Base-by-base conservation (phyloP, 228 moss, liverwort and hornwort species). In the Sphagnum fallax region DNA sequence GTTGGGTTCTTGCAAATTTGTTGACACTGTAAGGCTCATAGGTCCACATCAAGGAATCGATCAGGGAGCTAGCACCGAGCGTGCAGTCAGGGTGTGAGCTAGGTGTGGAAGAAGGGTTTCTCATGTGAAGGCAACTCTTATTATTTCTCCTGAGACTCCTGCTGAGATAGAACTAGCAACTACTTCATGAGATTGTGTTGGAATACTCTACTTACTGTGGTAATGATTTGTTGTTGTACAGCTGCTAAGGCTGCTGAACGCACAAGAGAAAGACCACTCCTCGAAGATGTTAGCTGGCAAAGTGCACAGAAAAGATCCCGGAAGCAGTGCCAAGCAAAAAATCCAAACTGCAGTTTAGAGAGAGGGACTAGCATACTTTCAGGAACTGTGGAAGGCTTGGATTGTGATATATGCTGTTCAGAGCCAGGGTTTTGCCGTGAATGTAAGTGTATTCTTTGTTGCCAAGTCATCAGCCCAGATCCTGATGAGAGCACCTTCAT, bases 401-500 rank as follows among this genome's bases (percentile, higher is more conserved):
- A 47, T 18, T 91, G 94, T 77, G 67, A 85, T 65, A 79, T 91
- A 55, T 91, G 94, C 78, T 95, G 94, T 74, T 70, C 81, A 16
- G 94, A 95, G 77, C 78, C 87, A 5, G 65, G 76, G 6, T 95
- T 90, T 63, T 95, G 94, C 75, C 71, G 86, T 8, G 90, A 88
- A 68, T 91, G 92, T 75, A 83, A 82, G 65, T 95, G 94, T 61
- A 77, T 95, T 69, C 78, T 92, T 55, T 95, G 94, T 63, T 90
- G 87, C 83, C 68, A 80, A 52, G 55, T 52, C 47, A 88, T 95
- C 15, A 67, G 14, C 60, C 73, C 80, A 8, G 78, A 89, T 67
- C 67, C 47, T 51, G 75, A 84, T 13, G 84, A 84, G 67, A 71
- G 73, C 66, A 78, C 57, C 75, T 49, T 78, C 62, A 74, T 94